phyloP scores from a whole-genome alignment of 1,284 basidiomycete species.

The Psilocybe mexicana region DNA sequence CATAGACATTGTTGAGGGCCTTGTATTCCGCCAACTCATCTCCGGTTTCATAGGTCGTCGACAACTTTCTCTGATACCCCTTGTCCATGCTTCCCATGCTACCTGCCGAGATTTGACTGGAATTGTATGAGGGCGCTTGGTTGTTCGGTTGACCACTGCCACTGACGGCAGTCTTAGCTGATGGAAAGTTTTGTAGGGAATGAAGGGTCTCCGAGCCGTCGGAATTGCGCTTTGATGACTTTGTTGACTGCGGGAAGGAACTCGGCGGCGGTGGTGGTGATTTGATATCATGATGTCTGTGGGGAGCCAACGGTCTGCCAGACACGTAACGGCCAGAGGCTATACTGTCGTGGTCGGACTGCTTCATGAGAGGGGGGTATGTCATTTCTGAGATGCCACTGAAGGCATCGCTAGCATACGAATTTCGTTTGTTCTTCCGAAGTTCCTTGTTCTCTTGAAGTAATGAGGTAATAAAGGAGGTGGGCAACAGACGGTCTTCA shows the following conservation, averaged over 20 bases:
- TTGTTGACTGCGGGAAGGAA: slow-evolving; percentile 28
- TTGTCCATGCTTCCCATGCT: slow-evolving; percentile 22
- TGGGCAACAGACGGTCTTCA: slow-evolving; percentile 59
- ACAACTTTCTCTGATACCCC: slow-evolving; percentile 20
- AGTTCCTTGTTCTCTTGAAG: slow-evolving; percentile 44
- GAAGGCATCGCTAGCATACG: slow-evolving; percentile 39
- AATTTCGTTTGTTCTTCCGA: slow-evolving; percentile 29
- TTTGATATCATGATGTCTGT: slow-evolving; percentile 29
- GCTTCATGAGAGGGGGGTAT: slow-evolving; percentile 40
- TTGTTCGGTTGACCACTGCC: slow-evolving; percentile 29
- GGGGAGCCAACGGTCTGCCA: slow-evolving; percentile 10
- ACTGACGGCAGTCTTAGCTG: slow-evolving; percentile 30
- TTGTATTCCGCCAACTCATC: slow-evolving; percentile 17
- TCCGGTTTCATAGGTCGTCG: slow-evolving; percentile 21
- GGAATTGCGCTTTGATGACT: slow-evolving; percentile 20
- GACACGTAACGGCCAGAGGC: slow-evolving; percentile 12
- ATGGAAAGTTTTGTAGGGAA: slow-evolving; percentile 24
- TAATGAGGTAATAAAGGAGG: slow-evolving; percentile 62
- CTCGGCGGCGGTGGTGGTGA: slow-evolving; percentile 33
- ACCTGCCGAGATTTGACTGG: slow-evolving; percentile 22
- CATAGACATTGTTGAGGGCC: slow-evolving; percentile 12
- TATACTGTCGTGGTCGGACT: slow-evolving; percentile 6
- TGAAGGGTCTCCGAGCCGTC: slow-evolving; percentile 27
- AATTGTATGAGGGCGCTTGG: slow-evolving; percentile 27
- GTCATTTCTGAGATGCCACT: slow-evolving; percentile 54